Base-by-base conservation (phyloP, 2,329 filamentous ascomycete genomes). In the Mycosphaerelloides madeirae region DNA sequence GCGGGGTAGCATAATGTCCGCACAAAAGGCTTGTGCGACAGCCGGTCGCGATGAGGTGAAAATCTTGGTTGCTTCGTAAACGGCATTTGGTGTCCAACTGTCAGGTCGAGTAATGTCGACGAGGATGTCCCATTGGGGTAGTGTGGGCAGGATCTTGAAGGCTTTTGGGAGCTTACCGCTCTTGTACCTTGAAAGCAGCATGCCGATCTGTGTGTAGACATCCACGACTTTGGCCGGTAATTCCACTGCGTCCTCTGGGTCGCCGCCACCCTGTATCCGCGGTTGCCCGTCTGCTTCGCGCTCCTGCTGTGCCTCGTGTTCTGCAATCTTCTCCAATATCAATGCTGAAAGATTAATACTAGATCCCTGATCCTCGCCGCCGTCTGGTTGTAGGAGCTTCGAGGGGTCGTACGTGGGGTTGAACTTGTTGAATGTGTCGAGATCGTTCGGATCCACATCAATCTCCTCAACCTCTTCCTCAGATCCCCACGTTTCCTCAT, bases 111-210 rank as follows among this genome's bases (percentile, higher is more conserved):
- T 95, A 43, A 95, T 80, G 52, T 83, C 76, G 56, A 95, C 79
- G 29, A 95, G 85, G 15, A 88, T 85, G 63, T 93, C 87, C 89
- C 90, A 97, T 59, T 93, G 81, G 6, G 89, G 89, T 12, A 97
- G 80, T 1, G 89, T 90, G 2, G 93, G 93, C 7, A 98, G 78
- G 53, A 97, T 89, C 69, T 97, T 97, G 77, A 98, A 95, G 0
- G 91, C 91, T 68, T 98, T 98, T 15, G 93, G 93, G 25, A 98
- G 77, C 55, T 91, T 91, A n/a, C 93, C 93, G 12, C 86, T 91
- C 69, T 95, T 95, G 74, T 95, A 97, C 53, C 91, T 81, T 19
- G 87, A 89, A 47, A 98, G 77, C 49, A 97, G 84, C 55, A 90
- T 75, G 49, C 90, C 91, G 57, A 95, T 83, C 81, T 95, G 94